phyloP scores from a whole-genome alignment of 805 yeast genomes.

The Yarrowia alimentaria region DNA sequence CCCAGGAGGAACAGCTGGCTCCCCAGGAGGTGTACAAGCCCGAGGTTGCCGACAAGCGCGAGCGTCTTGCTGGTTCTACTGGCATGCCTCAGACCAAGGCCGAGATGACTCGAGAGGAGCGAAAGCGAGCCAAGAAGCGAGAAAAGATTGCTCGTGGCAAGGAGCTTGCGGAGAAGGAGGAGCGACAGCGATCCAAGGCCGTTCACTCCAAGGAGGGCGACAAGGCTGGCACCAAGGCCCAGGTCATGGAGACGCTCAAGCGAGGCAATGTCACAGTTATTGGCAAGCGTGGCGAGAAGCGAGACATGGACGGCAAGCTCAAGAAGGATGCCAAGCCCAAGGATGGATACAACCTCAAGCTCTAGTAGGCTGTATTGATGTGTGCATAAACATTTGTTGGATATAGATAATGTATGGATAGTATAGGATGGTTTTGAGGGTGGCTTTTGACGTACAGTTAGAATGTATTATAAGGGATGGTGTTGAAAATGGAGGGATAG shows the following conservation, averaged over 20 bases:
- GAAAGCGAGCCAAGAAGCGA: conserved; percentile 81
- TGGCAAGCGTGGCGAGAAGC: conserved; percentile 70
- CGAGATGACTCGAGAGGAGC: conserved; percentile 80
- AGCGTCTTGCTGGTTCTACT: conserved; percentile 62
- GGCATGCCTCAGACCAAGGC: conserved; percentile 79
- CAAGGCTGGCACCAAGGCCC: conserved; percentile 56
- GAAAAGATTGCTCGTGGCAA: conserved; percentile 76
- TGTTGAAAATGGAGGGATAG: no score
- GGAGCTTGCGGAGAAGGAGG: conserved; percentile 43
- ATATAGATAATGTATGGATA: no score
- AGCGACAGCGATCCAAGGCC: conserved; percentile 40
- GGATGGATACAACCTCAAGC: conserved; percentile 2
- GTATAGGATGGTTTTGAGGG: no score
- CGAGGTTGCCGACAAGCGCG: conserved; percentile 43
- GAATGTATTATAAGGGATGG: no score
- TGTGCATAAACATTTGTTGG: no score
- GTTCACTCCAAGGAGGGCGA: conserved; percentile 33
- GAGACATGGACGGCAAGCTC: conserved; percentile 68
- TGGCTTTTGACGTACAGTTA: no score
- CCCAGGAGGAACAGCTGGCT: conserved; percentile 73
- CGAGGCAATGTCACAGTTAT: conserved; percentile 78
- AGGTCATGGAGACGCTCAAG: conserved; percentile 67
- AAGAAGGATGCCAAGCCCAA: conserved; percentile 45
- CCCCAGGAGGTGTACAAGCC: conserved; percentile 87
- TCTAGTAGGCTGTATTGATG: not conserved